A percentile compares a stretch with the other conserved stretches of the same genome.
These are phyloP conservation scores for Juglanconis sp. DNA, from an alignment of 2,329 filamentous ascomycete species.

Conservation along the genomic window DNA sequence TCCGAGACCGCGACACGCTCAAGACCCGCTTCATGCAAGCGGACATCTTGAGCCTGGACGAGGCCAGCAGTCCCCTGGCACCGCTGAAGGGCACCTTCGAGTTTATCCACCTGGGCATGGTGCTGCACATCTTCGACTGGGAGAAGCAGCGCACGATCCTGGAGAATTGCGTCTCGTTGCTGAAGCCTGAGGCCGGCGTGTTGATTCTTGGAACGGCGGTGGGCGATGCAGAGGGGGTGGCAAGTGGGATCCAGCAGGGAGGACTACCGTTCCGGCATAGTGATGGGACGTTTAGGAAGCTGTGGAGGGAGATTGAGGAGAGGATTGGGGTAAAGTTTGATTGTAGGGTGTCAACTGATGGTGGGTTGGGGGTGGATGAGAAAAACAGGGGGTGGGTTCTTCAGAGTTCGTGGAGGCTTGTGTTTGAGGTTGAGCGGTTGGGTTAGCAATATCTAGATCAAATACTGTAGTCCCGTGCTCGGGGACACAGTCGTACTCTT, in stretches of 20 bases:
- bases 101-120: conserved; percentile 28
- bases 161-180: conserved; percentile 24
- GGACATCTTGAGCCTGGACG: conserved; percentile 24
- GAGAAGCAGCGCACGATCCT: conserved; percentile 25
- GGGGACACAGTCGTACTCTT: neutral
- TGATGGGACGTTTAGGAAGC: conserved; percentile 15
- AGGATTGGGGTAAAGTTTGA: conserved; percentile 13
- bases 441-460: neutral
- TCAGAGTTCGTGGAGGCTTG: neutral
- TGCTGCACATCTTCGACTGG: conserved; percentile 31
- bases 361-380: conserved; percentile 2
- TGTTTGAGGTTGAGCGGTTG: neutral
- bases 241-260: neutral
- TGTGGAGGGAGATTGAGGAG: conserved; percentile 19
- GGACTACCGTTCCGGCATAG: conserved; percentile 9
- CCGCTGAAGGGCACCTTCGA: conserved; percentile 24
- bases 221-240: conserved; percentile 16
- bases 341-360: neutral
- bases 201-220: conserved; percentile 17
- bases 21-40: conserved; percentile 22
- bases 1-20: conserved; percentile 26
- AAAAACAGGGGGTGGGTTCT: neutral
- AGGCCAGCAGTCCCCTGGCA: conserved; percentile 16
- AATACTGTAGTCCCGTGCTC: neutral
- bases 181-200: conserved; percentile 18